Conservation (phyloP, 352 stramenopile genomes). For the Globisporangium ultimum region DNA sequence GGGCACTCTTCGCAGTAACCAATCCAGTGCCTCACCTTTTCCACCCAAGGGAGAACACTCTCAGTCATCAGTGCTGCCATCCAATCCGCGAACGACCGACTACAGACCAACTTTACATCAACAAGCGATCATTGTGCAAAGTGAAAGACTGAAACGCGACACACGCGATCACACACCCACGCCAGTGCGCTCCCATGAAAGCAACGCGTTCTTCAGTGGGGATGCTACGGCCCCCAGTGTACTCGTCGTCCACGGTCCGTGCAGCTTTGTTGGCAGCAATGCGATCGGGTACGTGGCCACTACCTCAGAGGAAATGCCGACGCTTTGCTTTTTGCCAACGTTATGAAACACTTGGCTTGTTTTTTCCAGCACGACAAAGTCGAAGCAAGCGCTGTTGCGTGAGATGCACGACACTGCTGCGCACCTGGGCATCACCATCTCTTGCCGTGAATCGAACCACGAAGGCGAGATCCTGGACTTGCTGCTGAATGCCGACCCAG, state of each 20-base stretch:
- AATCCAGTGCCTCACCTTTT: too few species aligned
- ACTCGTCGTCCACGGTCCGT: slow-evolving; percentile 18
- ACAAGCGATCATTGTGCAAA: too few species aligned
- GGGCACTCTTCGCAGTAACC: too few species aligned
- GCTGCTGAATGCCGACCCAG: slow-evolving; percentile 15
- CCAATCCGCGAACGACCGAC: too few species aligned
- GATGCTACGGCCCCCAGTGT: not conserved
- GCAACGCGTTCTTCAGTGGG: too few species aligned
- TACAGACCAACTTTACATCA: too few species aligned
- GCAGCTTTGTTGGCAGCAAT: slow-evolving; percentile 24
- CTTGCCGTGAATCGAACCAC: slow-evolving; percentile 22
- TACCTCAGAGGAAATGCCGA: not conserved
- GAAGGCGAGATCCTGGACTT: slow-evolving; percentile 33
- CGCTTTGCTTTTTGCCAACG: not conserved
- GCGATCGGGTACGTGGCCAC: slow-evolving; percentile 19
- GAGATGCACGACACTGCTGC: slow-evolving; percentile 3
- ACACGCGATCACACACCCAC: not conserved
- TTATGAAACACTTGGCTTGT: not conserved
- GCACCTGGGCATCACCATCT: slow-evolving; percentile 11
- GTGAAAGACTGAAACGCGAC: not conserved
- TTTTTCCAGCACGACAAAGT: slow-evolving; percentile 3
- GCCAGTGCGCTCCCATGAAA: too few species aligned
- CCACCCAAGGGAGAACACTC: too few species aligned
- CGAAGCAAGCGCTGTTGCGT: slow-evolving; percentile 8
- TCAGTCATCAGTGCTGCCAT: too few species aligned